Evolutionary conservation across 805 yeast species (phyloP).

Genomic region (Candida chilensis): DNA sequence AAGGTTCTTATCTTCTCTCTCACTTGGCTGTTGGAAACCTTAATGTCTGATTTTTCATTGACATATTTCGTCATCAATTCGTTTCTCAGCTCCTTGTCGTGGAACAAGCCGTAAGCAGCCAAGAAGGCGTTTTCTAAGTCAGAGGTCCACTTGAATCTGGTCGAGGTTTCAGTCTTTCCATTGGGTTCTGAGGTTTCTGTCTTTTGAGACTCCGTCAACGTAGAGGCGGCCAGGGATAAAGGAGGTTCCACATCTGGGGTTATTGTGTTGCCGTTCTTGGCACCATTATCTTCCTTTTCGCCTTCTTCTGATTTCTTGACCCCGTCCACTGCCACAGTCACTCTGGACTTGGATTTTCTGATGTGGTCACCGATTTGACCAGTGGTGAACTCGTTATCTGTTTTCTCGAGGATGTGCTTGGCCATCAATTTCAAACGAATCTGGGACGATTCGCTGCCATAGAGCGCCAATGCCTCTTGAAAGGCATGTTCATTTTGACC

Average conservation of each 20-base stretch:
- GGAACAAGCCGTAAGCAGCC: neutral
- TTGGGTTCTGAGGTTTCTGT: too few species aligned
- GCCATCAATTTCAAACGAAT: too few species aligned
- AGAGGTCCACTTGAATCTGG: neutral
- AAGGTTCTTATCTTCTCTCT: neutral
- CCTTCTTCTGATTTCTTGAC: neutral
- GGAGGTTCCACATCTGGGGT: neutral
- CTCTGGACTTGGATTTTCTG: neutral
- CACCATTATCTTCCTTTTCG: neutral
- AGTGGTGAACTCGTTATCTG: neutral
- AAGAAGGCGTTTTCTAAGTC: neutral
- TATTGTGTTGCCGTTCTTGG: neutral
- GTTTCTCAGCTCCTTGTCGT: neutral
- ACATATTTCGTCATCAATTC: constrained; percentile 1
- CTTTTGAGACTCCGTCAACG: neutral
- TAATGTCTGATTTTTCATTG: neutral
- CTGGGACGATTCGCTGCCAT: too few species aligned
- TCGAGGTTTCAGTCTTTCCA: too few species aligned
- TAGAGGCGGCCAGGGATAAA: neutral
- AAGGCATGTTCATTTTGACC: too few species aligned
- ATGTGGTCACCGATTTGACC: neutral
- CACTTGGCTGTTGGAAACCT: neutral
- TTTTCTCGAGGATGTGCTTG: neutral
- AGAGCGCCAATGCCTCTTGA: too few species aligned
- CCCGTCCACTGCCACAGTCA: neutral